Conservation (phyloP, 371 early-diverging fungal species). For the Mortierella sp. region DNA sequence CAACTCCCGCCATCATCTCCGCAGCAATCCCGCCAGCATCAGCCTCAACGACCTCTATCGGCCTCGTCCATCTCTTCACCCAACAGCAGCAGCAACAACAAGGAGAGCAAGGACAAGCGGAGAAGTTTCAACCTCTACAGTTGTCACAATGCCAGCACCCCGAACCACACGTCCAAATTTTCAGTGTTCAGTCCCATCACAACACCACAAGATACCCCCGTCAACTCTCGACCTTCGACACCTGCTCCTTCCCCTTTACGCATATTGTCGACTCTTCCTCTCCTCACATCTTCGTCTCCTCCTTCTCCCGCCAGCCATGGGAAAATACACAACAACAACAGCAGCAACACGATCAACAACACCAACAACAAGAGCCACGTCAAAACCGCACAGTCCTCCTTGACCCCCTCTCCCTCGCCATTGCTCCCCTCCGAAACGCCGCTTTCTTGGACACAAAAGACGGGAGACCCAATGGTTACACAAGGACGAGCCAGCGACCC, state of each 20-base stretch:
- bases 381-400: constrained; percentile 20
- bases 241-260: constrained; percentile 42
- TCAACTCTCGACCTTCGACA: constrained; percentile 48
- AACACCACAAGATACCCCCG: constrained; percentile 38
- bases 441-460: constrained; percentile 29
- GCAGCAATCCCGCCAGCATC: constrained; percentile 15
- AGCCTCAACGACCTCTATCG: constrained; percentile 24
- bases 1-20: constrained; percentile 33
- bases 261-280: constrained; percentile 1
- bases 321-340: constrained; percentile 32
- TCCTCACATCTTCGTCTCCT: not conserved
- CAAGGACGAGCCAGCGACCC: constrained; percentile 7
- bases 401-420: constrained; percentile 16
- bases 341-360: constrained; percentile 13
- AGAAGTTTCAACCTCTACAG: constrained; percentile 35
- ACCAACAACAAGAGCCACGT: constrained; percentile 15
- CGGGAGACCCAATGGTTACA: constrained; percentile 10
- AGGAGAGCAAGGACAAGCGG: constrained; percentile 26
- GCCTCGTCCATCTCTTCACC: constrained; percentile 23
- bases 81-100: not conserved
- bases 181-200: constrained; percentile 28
- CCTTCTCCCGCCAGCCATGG: not conserved
- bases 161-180: constrained; percentile 33
- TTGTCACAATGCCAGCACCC: constrained; percentile 31
- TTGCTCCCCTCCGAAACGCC: constrained; percentile 33